These are phyloP conservation scores for Trypanosoma boissoni DNA, from an alignment of 208 protist species.

Conservation along the genomic window DNA sequence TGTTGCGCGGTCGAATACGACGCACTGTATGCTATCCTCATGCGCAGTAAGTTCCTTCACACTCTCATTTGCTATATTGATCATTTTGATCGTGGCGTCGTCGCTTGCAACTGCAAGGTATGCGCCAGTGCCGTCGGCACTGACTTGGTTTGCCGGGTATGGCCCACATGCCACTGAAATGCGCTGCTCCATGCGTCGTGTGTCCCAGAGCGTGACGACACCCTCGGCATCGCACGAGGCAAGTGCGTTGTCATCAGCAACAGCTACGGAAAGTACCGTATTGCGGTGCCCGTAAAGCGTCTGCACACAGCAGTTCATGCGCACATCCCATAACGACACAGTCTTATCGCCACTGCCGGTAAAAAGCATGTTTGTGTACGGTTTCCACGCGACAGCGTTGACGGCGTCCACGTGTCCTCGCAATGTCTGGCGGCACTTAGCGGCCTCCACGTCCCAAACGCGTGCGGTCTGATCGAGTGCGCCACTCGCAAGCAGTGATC, in stretches of 20 bases:
- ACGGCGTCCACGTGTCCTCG: conserved; percentile 95
- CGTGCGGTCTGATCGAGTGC: conserved; percentile 94
- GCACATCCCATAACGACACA: conserved; percentile 95
- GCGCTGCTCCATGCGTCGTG: conserved; percentile 62
- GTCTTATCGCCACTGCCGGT: conserved; percentile 96
- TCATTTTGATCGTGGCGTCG: conserved; percentile 94
- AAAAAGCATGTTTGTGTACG: conserved; percentile 92
- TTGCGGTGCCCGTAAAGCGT: conserved; percentile 95
- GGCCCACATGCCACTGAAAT: conserved; percentile 61
- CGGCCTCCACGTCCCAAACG: conserved; percentile 91
- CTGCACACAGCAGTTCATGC: conserved; percentile 91
- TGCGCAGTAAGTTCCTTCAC: conserved; percentile 78
- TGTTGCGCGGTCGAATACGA: conserved; percentile 72
- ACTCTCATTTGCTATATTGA: conserved; percentile 79
- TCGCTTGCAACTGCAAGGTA: conserved; percentile 92
- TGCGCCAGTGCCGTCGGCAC: conserved; percentile 61
- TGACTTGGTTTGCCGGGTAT: conserved; percentile 69
- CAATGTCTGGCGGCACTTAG: conserved; percentile 90
- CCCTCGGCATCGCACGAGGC: conserved; percentile 95
- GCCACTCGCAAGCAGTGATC: conserved; percentile 89
- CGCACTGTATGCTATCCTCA: conserved; percentile 84
- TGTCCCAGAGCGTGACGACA: conserved; percentile 84
- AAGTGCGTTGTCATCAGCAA: conserved; percentile 39
- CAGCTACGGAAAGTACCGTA: conserved; percentile 81
- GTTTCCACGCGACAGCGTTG: conserved; percentile 92